Evolutionary conservation across 2,329 filamentous ascomycete genomes (phyloP).

Genomic region (Scedosporium minutisporum): DNA sequence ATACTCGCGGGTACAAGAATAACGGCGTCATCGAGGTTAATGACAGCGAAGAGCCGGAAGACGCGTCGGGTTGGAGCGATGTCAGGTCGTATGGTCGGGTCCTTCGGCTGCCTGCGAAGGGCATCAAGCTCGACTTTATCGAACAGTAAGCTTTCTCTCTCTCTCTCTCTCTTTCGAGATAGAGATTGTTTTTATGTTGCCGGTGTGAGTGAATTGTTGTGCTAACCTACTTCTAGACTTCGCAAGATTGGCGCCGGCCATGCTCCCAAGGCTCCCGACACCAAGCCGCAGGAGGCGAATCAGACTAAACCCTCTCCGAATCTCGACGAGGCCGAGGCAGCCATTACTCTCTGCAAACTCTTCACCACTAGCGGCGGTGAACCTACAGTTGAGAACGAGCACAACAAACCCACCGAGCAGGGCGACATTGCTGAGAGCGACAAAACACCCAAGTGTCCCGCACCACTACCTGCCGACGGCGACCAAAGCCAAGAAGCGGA

Average conservation of each 20-base stretch:
- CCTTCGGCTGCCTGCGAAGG: constrained; percentile 53
- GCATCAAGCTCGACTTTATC: constrained; percentile 65
- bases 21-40: constrained; percentile 65
- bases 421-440: background rate
- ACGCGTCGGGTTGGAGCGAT: constrained; percentile 47
- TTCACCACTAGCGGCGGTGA: background rate
- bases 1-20: constrained; percentile 57
- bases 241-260: constrained; percentile 5
- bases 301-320: background rate
- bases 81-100: constrained; percentile 52
- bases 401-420: background rate
- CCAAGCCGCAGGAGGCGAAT: background rate
- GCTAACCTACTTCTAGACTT: background rate
- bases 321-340: constrained; percentile 2
- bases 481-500: background rate
- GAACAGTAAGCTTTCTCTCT: constrained; percentile 36
- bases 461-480: too few species aligned
- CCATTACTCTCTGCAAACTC: background rate
- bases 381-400: background rate
- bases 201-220: background rate
- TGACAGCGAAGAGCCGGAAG: constrained; percentile 47
- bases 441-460: background rate
- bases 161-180: too few species aligned
- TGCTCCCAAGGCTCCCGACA: background rate
- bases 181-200: background rate